Percentiles rank a stretch among this genome's conserved stretches.
phyloP scores from a whole-genome alignment of 495 filamentous ascomycete genomes.

The Penicillium waksmanii region DNA sequence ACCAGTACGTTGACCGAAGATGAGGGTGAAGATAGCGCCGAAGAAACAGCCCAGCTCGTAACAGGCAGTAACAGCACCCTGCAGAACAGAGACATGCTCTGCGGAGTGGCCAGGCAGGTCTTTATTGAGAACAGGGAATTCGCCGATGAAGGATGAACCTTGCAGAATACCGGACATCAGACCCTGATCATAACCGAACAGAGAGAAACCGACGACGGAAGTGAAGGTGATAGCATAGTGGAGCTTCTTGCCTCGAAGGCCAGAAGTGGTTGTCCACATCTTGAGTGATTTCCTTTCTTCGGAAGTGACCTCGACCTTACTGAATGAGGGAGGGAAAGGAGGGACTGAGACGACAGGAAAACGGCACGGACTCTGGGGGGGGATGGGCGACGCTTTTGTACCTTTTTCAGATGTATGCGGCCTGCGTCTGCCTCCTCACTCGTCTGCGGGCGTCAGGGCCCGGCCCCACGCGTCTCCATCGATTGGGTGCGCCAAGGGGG shows the following conservation, averaged over 20 bases:
- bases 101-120: background rate
- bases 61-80: slow-evolving; percentile 77
- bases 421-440: background rate
- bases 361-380: slow-evolving; percentile 11
- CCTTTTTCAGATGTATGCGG: slow-evolving; percentile 6
- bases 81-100: slow-evolving; percentile 65
- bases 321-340: slow-evolving; percentile 8
- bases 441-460: slow-evolving; percentile 6
- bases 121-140: slow-evolving; percentile 63
- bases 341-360: slow-evolving; percentile 9
- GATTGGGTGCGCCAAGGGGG: slow-evolving; percentile 14
- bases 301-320: slow-evolving; percentile 4
- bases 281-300: slow-evolving; percentile 17
- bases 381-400: slow-evolving; percentile 12
- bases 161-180: slow-evolving; percentile 82
- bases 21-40: slow-evolving; percentile 73
- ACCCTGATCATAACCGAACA: slow-evolving; percentile 75
- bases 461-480: slow-evolving; percentile 4
- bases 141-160: slow-evolving; percentile 65
- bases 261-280: slow-evolving; percentile 46
- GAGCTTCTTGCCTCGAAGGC: slow-evolving; percentile 41
- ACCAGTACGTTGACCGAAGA: slow-evolving; percentile 68
- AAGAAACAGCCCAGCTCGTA: slow-evolving; percentile 80
- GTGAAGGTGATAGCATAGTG: slow-evolving; percentile 42
- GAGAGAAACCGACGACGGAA: slow-evolving; percentile 64